These are phyloP conservation scores for Piedraia hortae DNA, from an alignment of 2,329 filamentous ascomycete species.

Conservation along the genomic window DNA sequence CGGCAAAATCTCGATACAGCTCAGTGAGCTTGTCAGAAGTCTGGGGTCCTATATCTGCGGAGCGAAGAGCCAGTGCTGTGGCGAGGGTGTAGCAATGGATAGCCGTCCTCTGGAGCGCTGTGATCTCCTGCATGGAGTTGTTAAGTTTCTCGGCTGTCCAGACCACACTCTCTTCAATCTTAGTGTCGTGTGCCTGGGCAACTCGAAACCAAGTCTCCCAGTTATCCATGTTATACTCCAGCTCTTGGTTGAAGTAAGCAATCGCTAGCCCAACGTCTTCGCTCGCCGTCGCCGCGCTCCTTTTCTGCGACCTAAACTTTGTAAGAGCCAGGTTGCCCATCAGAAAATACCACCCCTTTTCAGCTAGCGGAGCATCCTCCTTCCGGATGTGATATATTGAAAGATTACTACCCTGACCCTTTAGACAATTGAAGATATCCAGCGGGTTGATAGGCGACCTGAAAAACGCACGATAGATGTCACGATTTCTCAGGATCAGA, in stretches of 20 bases:
- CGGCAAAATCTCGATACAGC: conserved; percentile 40
- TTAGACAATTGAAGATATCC: conserved; percentile 51
- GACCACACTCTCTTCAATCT: conserved; percentile 61
- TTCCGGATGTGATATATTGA: conserved; percentile 32
- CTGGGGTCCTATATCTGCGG: conserved; percentile 25
- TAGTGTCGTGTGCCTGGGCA: conserved; percentile 65
- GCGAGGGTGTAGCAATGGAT: conserved; percentile 58
- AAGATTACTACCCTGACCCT: conserved; percentile 48
- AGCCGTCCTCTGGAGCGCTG: conserved; percentile 47
- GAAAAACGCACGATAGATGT: conserved; percentile 54
- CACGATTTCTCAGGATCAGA: conserved; percentile 63
- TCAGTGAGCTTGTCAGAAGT: conserved; percentile 31
- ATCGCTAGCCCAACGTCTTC: conserved; percentile 64
- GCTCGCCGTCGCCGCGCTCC: conserved; percentile 43
- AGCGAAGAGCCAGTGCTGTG: conserved; percentile 30
- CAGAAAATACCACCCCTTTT: conserved; percentile 75
- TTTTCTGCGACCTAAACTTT: conserved; percentile 57
- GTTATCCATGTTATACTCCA: conserved; percentile 53
- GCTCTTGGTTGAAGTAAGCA: conserved; percentile 50
- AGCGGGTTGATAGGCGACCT: conserved; percentile 64
- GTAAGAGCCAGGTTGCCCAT: conserved; percentile 69
- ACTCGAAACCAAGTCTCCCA: conserved; percentile 85
- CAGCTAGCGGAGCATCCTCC: conserved; percentile 41
- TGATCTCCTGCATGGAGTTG: conserved; percentile 46
- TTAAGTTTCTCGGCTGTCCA: conserved; percentile 86